phyloP scores from a whole-genome alignment of 139 green algal genomes.

The Chlamydomonas urium region DNA sequence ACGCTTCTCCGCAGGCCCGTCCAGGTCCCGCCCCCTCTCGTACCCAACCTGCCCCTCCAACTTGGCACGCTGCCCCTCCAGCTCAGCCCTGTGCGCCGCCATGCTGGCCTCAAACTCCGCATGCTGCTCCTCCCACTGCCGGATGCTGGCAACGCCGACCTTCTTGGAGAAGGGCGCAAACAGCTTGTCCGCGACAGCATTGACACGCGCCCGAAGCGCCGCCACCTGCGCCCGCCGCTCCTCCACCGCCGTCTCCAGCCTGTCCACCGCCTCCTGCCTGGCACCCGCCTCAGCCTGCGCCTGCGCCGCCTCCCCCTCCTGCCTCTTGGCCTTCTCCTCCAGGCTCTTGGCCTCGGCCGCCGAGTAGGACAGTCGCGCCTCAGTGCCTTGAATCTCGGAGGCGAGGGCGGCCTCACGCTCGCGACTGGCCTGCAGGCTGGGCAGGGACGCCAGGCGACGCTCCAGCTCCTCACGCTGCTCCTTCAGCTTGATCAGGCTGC shows the following conservation, averaged over 20 bases:
- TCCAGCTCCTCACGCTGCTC: conserved; percentile 24
- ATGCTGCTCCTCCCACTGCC: conserved; percentile 82
- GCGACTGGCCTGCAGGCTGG: background rate
- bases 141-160: conserved; percentile 77
- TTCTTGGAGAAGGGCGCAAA: conserved; percentile 65
- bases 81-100: background rate
- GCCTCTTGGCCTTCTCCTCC: background rate
- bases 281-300: background rate
- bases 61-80: conserved; percentile 26
- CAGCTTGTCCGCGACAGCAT: conserved; percentile 60
- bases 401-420: conserved; percentile 1
- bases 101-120: conserved; percentile 45
- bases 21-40: conserved; percentile 39
- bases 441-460: background rate
- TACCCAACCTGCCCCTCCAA: conserved; percentile 69
- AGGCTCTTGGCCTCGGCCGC: conserved; percentile 1
- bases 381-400: background rate
- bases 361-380: background rate
- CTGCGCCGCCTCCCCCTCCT: conserved; percentile 1
- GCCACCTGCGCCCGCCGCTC: conserved; percentile 36
- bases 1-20: conserved; percentile 1
- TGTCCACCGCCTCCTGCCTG: conserved; percentile 26
- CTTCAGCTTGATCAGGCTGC: conserved; percentile 1
- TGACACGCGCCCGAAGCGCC: conserved; percentile 39
- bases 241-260: conserved; percentile 40